A percentile compares a stretch with the other conserved stretches of the same genome.
These are phyloP conservation scores for Filobasidium wieringae DNA, from an alignment of 768 basidiomycete genomes.

Conservation along the genomic window DNA sequence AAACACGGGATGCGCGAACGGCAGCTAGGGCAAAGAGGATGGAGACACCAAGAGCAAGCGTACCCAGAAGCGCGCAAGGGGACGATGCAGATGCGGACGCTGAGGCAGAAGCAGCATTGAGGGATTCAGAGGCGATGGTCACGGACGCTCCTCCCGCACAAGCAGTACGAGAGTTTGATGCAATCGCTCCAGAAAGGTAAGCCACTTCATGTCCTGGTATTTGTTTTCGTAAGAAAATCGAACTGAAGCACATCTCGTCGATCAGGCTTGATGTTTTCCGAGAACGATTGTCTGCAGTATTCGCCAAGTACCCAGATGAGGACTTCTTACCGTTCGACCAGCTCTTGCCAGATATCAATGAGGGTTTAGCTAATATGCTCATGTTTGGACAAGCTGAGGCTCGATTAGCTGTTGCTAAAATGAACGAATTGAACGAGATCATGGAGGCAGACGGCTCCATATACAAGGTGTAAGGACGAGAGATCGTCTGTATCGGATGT, in stretches of 20 bases:
- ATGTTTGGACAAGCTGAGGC: slow-evolving; percentile 78
- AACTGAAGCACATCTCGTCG: background rate
- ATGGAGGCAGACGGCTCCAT: slow-evolving; percentile 80
- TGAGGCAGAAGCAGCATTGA: background rate
- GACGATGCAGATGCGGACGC: slow-evolving; percentile 15
- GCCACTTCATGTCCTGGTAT: background rate
- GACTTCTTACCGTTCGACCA: slow-evolving; percentile 63
- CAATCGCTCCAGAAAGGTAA: slow-evolving; percentile 20
- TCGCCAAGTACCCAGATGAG: slow-evolving; percentile 58
- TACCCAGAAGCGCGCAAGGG: background rate
- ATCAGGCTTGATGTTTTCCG: slow-evolving; percentile 69
- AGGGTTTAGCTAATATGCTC: slow-evolving; percentile 53
- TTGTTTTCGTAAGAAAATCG: background rate
- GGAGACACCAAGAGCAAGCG: slow-evolving; percentile 6
- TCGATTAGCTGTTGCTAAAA: slow-evolving; percentile 54
- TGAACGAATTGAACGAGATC: slow-evolving; percentile 66
- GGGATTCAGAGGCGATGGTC: slow-evolving; percentile 1
- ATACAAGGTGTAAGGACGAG: slow-evolving; percentile 68
- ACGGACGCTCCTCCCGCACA: slow-evolving; percentile 2
- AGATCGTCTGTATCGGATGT: too few relatives aligned
- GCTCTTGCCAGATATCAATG: slow-evolving; percentile 63
- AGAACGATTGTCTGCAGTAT: slow-evolving; percentile 57
- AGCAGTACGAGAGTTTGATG: slow-evolving; percentile 2
- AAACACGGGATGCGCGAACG: slow-evolving; percentile 42
- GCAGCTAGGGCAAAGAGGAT: slow-evolving; percentile 35